A percentile compares a stretch with the other conserved stretches of the same genome.
Conservation (phyloP, 2,329 filamentous ascomycete genomes). For the Dactylella cylindrospora region DNA sequence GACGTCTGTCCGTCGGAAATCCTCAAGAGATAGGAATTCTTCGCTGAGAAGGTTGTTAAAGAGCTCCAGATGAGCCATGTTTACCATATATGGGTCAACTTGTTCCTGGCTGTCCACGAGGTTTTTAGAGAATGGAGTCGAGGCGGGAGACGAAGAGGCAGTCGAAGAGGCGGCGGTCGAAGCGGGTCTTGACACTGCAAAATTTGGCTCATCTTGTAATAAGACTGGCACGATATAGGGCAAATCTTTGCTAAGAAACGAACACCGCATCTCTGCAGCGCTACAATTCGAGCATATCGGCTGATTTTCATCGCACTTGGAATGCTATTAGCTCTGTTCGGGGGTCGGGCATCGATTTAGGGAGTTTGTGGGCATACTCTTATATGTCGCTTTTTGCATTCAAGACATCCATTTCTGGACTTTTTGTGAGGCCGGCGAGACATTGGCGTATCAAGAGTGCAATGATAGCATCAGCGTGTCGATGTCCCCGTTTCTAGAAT, state of each 20-base stretch:
- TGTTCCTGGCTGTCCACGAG: background rate
- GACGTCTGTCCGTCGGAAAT: background rate
- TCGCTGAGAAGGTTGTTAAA: slow-evolving; percentile 10
- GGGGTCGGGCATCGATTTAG: background rate
- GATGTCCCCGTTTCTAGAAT: too few relatives aligned
- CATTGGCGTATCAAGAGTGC: too few relatives aligned
- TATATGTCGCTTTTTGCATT: slow-evolving; percentile 53
- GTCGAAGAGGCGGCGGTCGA: background rate
- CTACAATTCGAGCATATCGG: slow-evolving; percentile 51
- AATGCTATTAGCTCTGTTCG: slow-evolving; percentile 6
- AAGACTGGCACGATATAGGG: slow-evolving; percentile 1
- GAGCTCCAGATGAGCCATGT: slow-evolving; percentile 18
- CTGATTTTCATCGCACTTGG: slow-evolving; percentile 51
- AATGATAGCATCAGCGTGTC: too few relatives aligned
- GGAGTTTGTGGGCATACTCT: slow-evolving; percentile 49
- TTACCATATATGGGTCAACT: slow-evolving; percentile 5
- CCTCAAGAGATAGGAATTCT: slow-evolving; percentile 7
- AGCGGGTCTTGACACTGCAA: background rate
- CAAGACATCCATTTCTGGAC: slow-evolving; percentile 52
- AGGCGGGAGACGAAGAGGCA: background rate
- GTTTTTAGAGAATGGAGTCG: background rate
- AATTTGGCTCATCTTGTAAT: background rate
- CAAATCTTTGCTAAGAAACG: slow-evolving; percentile 9
- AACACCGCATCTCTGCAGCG: slow-evolving; percentile 45
- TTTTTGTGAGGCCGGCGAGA: slow-evolving; percentile 51